These are phyloP conservation scores for Dalbergia oliveri DNA, from an alignment of 306 rosid species.

Conservation along the genomic window DNA sequence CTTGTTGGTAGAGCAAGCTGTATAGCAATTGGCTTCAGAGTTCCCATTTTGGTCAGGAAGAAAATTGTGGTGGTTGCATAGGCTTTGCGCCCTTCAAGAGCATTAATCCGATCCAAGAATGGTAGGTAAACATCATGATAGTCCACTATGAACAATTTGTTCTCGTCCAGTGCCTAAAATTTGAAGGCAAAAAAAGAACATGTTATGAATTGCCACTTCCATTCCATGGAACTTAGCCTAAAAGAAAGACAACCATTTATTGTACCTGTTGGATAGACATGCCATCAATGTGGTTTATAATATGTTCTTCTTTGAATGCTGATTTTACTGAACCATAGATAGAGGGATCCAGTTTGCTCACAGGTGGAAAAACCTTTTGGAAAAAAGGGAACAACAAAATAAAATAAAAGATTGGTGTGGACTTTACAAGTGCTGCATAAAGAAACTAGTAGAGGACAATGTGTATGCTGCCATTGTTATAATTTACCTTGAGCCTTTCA, in stretches of 20 bases:
- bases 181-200: constrained; percentile 13
- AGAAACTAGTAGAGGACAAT: background rate
- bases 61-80: constrained; percentile 60
- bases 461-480: background rate
- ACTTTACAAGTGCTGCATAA: background rate
- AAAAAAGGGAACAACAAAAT: background rate
- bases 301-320: constrained; percentile 63
- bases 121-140: constrained; percentile 56
- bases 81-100: constrained; percentile 50
- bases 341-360: constrained; percentile 59
- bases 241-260: background rate
- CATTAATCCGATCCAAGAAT: constrained; percentile 53
- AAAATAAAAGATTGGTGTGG: background rate
- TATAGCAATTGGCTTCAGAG: constrained; percentile 57
- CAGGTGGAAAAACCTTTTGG: constrained; percentile 59
- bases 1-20: constrained; percentile 51
- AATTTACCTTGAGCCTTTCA: constrained; percentile 52
- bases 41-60: constrained; percentile 54
- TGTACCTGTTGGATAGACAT: constrained; percentile 59
- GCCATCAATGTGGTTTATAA: constrained; percentile 52
- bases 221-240: background rate
- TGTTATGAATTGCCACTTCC: constrained; percentile 18
- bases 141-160: constrained; percentile 52
- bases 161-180: constrained; percentile 54
- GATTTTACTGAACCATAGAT: constrained; percentile 58